Conservation (phyloP, 345 rosid genomes). For the Boechera retrofracta region DNA sequence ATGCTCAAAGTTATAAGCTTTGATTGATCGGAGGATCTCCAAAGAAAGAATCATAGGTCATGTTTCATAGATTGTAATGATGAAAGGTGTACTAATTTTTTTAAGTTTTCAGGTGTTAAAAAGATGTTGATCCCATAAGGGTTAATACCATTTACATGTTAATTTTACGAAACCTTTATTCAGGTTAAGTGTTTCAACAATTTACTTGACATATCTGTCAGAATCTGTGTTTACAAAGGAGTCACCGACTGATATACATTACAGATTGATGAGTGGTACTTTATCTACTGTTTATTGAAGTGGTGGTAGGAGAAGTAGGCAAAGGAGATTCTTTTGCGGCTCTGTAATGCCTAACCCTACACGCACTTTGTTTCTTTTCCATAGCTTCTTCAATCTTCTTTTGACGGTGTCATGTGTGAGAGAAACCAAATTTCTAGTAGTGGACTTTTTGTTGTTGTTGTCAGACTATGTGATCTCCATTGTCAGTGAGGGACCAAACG, state of each 20-base stretch:
- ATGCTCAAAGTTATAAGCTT: neutral
- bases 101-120: neutral
- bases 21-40: neutral
- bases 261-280: neutral
- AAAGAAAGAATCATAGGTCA: neutral
- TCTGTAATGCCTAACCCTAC: constrained; percentile 38
- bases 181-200: neutral
- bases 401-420: constrained; percentile 34
- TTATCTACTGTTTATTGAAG: constrained; percentile 1
- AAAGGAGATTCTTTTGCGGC: constrained; percentile 28
- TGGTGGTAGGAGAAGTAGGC: constrained; percentile 31
- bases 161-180: neutral
- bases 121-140: neutral
- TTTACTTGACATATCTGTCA: neutral
- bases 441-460: constrained; percentile 43
- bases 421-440: constrained; percentile 30
- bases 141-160: neutral
- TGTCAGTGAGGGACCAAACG: constrained; percentile 44
- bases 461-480: constrained; percentile 43
- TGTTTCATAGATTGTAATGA: neutral
- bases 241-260: neutral
- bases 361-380: constrained; percentile 25
- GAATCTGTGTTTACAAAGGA: neutral
- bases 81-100: neutral
- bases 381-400: constrained; percentile 11